A percentile compares a stretch with the other conserved stretches of the same genome.
phyloP scores from a whole-genome alignment of 2,329 filamentous ascomycete species.

The Penicillium sp. region DNA sequence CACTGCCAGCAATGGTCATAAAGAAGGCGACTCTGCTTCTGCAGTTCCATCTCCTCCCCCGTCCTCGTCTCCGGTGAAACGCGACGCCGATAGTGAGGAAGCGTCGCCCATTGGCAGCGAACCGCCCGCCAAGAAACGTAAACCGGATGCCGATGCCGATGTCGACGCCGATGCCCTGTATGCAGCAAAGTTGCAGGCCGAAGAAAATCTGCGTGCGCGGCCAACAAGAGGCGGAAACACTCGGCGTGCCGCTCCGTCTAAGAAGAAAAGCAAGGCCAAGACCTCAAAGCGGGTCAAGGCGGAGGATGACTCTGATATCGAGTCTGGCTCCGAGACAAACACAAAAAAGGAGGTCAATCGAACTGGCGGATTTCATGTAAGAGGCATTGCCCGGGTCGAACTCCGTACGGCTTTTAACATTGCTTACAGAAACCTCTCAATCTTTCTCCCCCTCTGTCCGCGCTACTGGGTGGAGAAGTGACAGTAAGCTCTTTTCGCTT shows the following conservation, averaged over 20 bases:
- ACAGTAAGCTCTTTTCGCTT: constrained; percentile 32
- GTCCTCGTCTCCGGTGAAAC: constrained; percentile 39
- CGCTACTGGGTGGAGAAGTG: constrained; percentile 43
- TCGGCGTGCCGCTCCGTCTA: constrained; percentile 55
- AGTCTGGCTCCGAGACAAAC: constrained; percentile 55
- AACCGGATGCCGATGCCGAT: constrained; percentile 63
- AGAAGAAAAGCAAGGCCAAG: constrained; percentile 58
- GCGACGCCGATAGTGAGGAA: constrained; percentile 41
- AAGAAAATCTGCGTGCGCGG: constrained; percentile 74
- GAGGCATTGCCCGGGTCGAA: constrained; percentile 19
- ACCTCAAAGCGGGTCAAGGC: constrained; percentile 66
- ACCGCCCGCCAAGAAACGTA: constrained; percentile 56
- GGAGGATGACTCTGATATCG: constrained; percentile 75
- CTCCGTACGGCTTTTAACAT: not conserved
- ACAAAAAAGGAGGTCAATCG: constrained; percentile 61
- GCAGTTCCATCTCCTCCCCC: constrained; percentile 31
- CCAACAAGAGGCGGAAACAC: constrained; percentile 69
- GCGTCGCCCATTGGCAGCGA: constrained; percentile 33
- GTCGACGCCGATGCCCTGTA: constrained; percentile 79
- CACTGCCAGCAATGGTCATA: constrained; percentile 35
- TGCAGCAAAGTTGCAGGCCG: constrained; percentile 82
- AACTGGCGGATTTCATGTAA: constrained; percentile 84
- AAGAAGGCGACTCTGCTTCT: constrained; percentile 22
- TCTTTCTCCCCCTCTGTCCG: constrained; percentile 44
- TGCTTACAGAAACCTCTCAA: constrained; percentile 43